Evolutionary conservation across 345 rosid species (phyloP).

Genomic region (Bruguiera parviflora): DNA sequence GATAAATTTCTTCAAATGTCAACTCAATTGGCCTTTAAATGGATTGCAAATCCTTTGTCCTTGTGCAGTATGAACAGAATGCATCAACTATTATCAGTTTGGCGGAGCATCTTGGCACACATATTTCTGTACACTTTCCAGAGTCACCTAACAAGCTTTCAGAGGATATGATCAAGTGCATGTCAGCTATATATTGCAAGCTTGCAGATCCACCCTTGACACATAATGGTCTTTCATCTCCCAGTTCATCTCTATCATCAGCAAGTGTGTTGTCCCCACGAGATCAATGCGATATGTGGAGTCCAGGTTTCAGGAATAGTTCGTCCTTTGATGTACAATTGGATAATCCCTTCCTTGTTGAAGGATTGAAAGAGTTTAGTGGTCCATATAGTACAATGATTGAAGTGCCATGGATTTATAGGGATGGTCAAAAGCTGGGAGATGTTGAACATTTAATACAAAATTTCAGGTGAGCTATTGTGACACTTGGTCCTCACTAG

Average conservation of each 20-base stretch:
- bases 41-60: slow-evolving; percentile 15
- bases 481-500: background rate
- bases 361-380: slow-evolving; percentile 87
- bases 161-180: slow-evolving; percentile 91
- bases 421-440: slow-evolving; percentile 68
- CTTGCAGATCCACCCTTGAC: slow-evolving; percentile 77
- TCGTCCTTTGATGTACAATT: slow-evolving; percentile 69
- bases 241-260: slow-evolving; percentile 75
- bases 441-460: slow-evolving; percentile 77
- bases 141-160: slow-evolving; percentile 88
- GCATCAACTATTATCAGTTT: slow-evolving; percentile 70
- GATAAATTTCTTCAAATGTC: background rate
- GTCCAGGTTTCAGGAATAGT: slow-evolving; percentile 72
- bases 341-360: slow-evolving; percentile 83
- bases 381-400: slow-evolving; percentile 87
- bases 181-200: slow-evolving; percentile 85
- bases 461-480: slow-evolving; percentile 67
- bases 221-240: slow-evolving; percentile 66
- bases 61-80: slow-evolving; percentile 64
- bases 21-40: background rate
- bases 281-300: slow-evolving; percentile 70
- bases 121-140: slow-evolving; percentile 83
- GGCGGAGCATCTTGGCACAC: slow-evolving; percentile 93
- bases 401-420: slow-evolving; percentile 79
- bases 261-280: slow-evolving; percentile 64